These are phyloP conservation scores for Viridothelium virens DNA, from an alignment of 495 filamentous ascomycete genomes.

Conservation along the genomic window DNA sequence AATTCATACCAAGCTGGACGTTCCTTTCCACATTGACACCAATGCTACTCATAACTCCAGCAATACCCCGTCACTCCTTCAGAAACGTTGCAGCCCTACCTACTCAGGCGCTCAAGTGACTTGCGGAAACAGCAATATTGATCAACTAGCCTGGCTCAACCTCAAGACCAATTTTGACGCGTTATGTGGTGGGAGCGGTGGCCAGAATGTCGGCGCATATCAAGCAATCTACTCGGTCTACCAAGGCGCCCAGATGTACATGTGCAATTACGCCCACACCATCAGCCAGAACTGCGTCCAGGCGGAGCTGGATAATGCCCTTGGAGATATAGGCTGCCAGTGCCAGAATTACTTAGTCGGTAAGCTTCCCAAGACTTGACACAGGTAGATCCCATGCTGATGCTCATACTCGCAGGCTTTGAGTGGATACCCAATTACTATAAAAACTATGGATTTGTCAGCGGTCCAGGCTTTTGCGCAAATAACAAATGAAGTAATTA, in stretches of 20 bases:
- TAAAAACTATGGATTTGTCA: neutral
- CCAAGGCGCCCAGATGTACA: neutral
- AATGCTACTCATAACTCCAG: neutral
- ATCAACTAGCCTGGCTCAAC: neutral
- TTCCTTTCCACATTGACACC: neutral
- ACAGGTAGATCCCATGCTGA: neutral
- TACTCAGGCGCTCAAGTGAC: neutral
- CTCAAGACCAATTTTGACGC: neutral
- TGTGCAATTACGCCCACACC: neutral
- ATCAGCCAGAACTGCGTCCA: neutral
- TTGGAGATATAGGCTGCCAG: neutral
- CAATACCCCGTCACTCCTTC: neutral
- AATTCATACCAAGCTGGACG: neutral
- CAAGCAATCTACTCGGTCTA: neutral
- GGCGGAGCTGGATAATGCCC: neutral
- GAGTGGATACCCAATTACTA: neutral
- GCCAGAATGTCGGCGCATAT: neutral
- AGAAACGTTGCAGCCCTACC: neutral
- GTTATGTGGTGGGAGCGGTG: neutral
- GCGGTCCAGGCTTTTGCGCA: neutral
- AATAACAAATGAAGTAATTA: neutral
- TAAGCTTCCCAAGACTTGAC: neutral
- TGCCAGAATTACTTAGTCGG: neutral
- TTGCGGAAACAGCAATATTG: neutral
- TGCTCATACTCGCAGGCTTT: neutral